phyloP scores from a whole-genome alignment of 768 basidiomycete species.

The Podaxis sp. region DNA sequence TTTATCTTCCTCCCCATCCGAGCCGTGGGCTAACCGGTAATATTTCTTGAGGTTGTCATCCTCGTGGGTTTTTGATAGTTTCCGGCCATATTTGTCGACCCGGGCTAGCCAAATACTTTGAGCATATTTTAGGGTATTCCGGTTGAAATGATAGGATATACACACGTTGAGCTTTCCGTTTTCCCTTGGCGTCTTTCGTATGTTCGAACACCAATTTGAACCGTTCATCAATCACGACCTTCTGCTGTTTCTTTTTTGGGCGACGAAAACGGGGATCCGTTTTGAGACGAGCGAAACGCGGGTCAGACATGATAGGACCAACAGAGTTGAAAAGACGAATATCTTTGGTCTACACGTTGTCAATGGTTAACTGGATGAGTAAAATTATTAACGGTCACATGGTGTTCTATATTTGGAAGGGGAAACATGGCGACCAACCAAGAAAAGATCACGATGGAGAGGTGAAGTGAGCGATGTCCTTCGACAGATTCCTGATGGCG shows the following conservation, averaged over 20 bases:
- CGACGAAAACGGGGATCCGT: slow-evolving; percentile 92
- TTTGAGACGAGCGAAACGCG: slow-evolving; percentile 83
- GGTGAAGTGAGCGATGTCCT: neutral
- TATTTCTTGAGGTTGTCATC: slow-evolving; percentile 74
- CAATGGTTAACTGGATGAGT: neutral
- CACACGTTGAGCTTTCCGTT: slow-evolving; percentile 14
- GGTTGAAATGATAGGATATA: slow-evolving; percentile 14
- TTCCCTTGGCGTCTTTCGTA: slow-evolving; percentile 36
- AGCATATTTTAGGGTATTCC: neutral
- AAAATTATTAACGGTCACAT: slow-evolving; percentile 1
- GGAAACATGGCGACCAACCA: slow-evolving; percentile 17
- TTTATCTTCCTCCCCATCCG: slow-evolving; percentile 37
- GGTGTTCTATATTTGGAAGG: slow-evolving; percentile 5
- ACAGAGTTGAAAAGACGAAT: neutral
- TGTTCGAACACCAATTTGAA: slow-evolving; percentile 76
- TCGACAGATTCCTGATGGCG: neutral
- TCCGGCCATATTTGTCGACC: slow-evolving; percentile 90
- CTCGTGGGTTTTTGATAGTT: slow-evolving; percentile 62
- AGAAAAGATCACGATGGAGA: neutral
- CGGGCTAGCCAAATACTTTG: slow-evolving; percentile 30
- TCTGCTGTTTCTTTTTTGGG: slow-evolving; percentile 73
- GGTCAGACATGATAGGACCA: slow-evolving; percentile 57
- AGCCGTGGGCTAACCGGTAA: slow-evolving; percentile 52
- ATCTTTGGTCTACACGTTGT: neutral
- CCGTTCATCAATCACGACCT: slow-evolving; percentile 87